Evolutionary conservation across 768 basidiomycete genomes (phyloP).

Genomic region (Suillus ampliporus): DNA sequence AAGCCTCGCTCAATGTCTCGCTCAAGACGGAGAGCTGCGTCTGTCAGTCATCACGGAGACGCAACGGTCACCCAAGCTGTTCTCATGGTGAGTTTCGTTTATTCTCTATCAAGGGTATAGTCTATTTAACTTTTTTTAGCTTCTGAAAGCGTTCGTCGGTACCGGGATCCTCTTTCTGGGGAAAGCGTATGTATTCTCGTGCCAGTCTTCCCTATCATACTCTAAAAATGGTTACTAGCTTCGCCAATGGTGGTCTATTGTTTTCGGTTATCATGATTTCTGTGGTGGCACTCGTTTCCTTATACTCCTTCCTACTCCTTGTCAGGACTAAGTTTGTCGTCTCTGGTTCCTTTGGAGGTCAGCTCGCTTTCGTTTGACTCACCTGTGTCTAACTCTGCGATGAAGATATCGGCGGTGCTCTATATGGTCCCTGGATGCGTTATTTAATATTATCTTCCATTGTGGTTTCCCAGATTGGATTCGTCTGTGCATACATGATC

Average conservation of each 20-base stretch:
- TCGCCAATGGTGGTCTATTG: slow-evolving; percentile 93
- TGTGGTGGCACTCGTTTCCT: slow-evolving; percentile 82
- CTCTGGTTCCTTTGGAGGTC: slow-evolving; percentile 92
- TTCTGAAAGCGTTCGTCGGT: slow-evolving; percentile 93
- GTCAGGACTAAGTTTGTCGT: slow-evolving; percentile 88
- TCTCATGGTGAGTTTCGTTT: slow-evolving; percentile 70
- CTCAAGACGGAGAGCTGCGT: slow-evolving; percentile 58
- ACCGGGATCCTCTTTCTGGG: slow-evolving; percentile 96
- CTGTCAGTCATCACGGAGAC: slow-evolving; percentile 74
- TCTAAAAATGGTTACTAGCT: slow-evolving; percentile 50
- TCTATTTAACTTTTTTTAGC: slow-evolving; percentile 44
- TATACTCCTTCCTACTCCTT: slow-evolving; percentile 93
- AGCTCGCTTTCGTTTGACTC: slow-evolving; percentile 23
- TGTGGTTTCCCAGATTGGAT: slow-evolving; percentile 87
- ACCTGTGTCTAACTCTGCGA: slow-evolving; percentile 6
- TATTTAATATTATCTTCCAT: slow-evolving; percentile 88
- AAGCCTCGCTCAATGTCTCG: slow-evolving; percentile 51
- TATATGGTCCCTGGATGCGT: slow-evolving; percentile 96
- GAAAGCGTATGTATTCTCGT: slow-evolving; percentile 69
- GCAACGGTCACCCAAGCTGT: slow-evolving; percentile 92
- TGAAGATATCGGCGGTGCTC: slow-evolving; percentile 87
- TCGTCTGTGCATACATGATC: slow-evolving; percentile 91
- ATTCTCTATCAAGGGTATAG: slow-evolving; percentile 3
- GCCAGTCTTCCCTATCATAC: slow-evolving; percentile 8
- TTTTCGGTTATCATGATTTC: slow-evolving; percentile 84